Percentiles rank a stretch among this genome's conserved stretches.
Evolutionary conservation across 495 filamentous ascomycete genomes (phyloP).

Genomic region (Evernia prunastri): DNA sequence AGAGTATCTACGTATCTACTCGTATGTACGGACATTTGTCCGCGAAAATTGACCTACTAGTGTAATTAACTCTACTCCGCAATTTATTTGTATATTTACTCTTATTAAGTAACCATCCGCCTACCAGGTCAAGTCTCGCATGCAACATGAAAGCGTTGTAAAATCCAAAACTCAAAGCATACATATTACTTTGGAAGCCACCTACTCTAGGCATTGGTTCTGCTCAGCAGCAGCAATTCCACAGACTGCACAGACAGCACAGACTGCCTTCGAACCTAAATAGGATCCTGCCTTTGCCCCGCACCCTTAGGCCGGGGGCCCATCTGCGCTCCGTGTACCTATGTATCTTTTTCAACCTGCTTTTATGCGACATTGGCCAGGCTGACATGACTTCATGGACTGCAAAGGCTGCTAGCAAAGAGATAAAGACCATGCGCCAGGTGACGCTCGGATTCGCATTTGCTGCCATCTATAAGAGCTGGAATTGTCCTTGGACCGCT

Average conservation of each 20-base stretch:
- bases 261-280: background rate
- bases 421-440: background rate
- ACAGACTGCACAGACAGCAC: slow-evolving; percentile 1
- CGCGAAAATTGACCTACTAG: background rate
- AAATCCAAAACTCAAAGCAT: background rate
- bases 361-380: background rate
- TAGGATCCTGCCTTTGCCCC: background rate
- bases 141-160: background rate
- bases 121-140: background rate
- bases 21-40: background rate
- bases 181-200: background rate
- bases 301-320: background rate
- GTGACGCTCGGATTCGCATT: background rate
- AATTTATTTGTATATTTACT: background rate
- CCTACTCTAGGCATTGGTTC: background rate
- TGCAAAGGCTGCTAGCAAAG: background rate
- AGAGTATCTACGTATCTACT: too few species aligned
- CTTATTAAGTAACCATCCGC: background rate
- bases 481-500: background rate
- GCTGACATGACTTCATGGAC: background rate
- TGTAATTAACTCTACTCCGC: too few species aligned
- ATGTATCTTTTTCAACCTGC: background rate
- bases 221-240: background rate
- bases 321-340: background rate
- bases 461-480: background rate